These are phyloP conservation scores for Syzygium aqueum DNA, from an alignment of 345 rosid genomes.

Conservation along the genomic window DNA sequence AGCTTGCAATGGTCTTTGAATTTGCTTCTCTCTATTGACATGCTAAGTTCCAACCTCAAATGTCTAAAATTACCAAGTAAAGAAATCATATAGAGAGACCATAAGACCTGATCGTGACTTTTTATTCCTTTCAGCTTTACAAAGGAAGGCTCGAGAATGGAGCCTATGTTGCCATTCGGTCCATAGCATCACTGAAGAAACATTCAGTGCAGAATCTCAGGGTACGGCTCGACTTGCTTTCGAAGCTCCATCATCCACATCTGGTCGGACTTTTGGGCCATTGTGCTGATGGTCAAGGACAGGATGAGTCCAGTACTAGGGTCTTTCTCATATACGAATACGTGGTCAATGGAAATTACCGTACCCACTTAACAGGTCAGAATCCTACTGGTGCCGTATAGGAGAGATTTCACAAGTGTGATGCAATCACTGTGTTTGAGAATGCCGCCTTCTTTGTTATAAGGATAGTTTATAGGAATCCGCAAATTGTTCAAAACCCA, in stretches of 20 bases:
- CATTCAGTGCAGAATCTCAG: slow-evolving; percentile 63
- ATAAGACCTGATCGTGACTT: background rate
- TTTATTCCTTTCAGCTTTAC: slow-evolving; percentile 48
- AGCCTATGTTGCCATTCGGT: slow-evolving; percentile 55
- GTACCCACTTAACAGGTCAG: slow-evolving; percentile 68
- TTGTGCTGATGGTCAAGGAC: slow-evolving; percentile 41
- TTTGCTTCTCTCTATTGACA: background rate
- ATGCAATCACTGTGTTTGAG: background rate
- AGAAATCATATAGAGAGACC: background rate
- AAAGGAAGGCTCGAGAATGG: slow-evolving; percentile 83
- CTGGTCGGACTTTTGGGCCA: slow-evolving; percentile 80
- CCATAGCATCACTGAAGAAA: slow-evolving; percentile 47
- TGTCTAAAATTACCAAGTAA: background rate
- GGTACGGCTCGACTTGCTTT: slow-evolving; percentile 59
- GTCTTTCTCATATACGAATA: slow-evolving; percentile 82
- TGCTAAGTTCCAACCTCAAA: background rate
- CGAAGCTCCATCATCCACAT: slow-evolving; percentile 92
- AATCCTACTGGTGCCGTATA: background rate
- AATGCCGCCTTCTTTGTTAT: background rate
- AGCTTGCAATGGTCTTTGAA: background rate
- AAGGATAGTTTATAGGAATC: background rate
- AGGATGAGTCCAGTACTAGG: slow-evolving; percentile 34
- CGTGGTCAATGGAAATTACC: slow-evolving; percentile 59
- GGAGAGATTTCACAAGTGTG: background rate
- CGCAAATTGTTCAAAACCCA: background rate